Base-by-base conservation (phyloP, 306 rosid species). In the Sicyos baderoa region DNA sequence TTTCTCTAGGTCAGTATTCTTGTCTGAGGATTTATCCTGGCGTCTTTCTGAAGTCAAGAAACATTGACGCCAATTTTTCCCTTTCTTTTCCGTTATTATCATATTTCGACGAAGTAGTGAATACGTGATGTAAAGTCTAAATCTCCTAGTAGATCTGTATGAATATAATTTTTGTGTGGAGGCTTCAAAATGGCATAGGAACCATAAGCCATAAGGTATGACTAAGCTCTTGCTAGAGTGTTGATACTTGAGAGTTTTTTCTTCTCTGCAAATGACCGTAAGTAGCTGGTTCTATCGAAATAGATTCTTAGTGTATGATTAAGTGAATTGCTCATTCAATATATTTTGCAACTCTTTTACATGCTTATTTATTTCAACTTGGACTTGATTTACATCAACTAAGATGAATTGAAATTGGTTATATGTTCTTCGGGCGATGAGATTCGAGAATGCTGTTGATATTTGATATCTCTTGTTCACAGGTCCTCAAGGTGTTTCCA, bases 401-500 rank as follows among this genome's bases (percentile, higher is more conserved):
- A 52, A 70, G 12, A 17, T 54, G 37, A 54, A 54, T 37, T 9
- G 25, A 32, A 29, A 37, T 18, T n/a, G 44, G 65, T 29, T 12
- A 0, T 54, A 35, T 50, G 35, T 32, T 53, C 52, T 70, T 54
- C 19, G 16, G 49, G 35, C 18, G 62, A 12, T 21, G 48, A 51
- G n/a, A n/a, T n/a, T n/a, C n/a, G n/a, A n/a, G 25, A 70, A 32
- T 35, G 50, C 23, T 61, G 60, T 50, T 60, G 17, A 16, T 35
- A 22, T 22, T 27, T 54, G 72, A 35, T 57, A 22, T 47, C 44
- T 68, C 29, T 73, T 71, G 16, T 72, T 80, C 7, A 66, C 89
- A 94, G 96, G 96, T 93, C 48, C 87, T 94, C 79, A 86, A 90
- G 83, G 97, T 82, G 22, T 86, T 56, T 76, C 96, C 76, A 1